Conservation (phyloP, 345 rosid genomes). For the Linum trigynum region DNA sequence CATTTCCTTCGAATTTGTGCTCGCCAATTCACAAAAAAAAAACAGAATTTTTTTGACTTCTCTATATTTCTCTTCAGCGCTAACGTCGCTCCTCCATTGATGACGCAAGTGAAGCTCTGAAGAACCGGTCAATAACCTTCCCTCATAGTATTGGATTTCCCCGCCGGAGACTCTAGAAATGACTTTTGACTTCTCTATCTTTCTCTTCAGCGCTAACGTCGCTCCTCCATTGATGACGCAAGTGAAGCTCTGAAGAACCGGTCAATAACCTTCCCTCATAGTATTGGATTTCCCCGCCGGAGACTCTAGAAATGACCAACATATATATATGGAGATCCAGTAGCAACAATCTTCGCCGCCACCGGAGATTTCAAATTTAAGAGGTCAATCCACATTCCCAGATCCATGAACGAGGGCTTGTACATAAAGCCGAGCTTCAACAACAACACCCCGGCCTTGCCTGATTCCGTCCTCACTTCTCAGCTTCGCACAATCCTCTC, state of each 20-base stretch:
- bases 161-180: background rate
- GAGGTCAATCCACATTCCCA: slow-evolving; percentile 20
- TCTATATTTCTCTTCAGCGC: too few species aligned
- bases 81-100: too few species aligned
- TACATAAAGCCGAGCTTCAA: slow-evolving; percentile 24
- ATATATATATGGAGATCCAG: background rate
- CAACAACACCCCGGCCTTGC: slow-evolving; percentile 21
- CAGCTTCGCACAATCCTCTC: slow-evolving; percentile 15
- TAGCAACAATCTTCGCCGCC: slow-evolving; percentile 9
- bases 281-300: background rate
- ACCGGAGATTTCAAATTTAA: slow-evolving; percentile 15
- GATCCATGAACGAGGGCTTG: slow-evolving; percentile 52
- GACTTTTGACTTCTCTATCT: too few species aligned
- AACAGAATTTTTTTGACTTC: too few species aligned
- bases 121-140: slow-evolving; percentile 12
- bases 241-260: slow-evolving; percentile 28
- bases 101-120: too few species aligned
- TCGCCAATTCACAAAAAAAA: too few species aligned
- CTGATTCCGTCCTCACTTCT: slow-evolving; percentile 51
- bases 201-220: too few species aligned
- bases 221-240: too few species aligned
- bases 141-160: background rate
- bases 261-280: background rate
- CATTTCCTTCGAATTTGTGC: too few species aligned
- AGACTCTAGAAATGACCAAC: background rate